A percentile compares a stretch with the other conserved stretches of the same genome.
Conservation (phyloP, 495 filamentous ascomycete genomes). For the Terfezia claveryi region DNA sequence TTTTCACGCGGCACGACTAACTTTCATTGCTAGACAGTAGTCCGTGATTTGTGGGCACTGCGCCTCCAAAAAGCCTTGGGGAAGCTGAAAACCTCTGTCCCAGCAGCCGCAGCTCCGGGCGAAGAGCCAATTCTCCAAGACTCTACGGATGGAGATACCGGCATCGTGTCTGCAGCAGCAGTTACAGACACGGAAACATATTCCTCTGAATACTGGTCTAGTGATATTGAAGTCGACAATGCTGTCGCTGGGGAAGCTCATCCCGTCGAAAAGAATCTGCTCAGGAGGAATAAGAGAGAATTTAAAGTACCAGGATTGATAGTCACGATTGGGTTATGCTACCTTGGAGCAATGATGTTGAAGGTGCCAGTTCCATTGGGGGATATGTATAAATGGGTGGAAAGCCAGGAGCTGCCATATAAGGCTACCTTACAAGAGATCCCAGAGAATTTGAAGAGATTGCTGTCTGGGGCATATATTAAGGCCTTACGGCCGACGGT, state of each 20-base stretch:
- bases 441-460: conserved; percentile 44
- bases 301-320: conserved; percentile 24
- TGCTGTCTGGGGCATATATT: conserved; percentile 37
- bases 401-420: conserved; percentile 19
- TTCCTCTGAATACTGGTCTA: conserved; percentile 28
- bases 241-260: conserved; percentile 17
- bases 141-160: not conserved
- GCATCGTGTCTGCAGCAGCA: conserved; percentile 15
- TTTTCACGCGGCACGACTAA: conserved; percentile 1
- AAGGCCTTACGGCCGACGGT: conserved; percentile 34
- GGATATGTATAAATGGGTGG: conserved; percentile 36
- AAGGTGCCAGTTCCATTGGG: conserved; percentile 38
- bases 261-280: conserved; percentile 11
- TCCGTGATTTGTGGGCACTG: conserved; percentile 49
- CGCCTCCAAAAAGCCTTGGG: conserved; percentile 31
- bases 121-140: not conserved
- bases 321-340: conserved; percentile 43
- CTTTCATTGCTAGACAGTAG: conserved; percentile 22
- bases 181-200: conserved; percentile 17
- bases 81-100: conserved; percentile 19
- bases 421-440: conserved; percentile 26
- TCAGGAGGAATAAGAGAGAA: not conserved
- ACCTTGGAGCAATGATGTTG: conserved; percentile 41
- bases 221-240: conserved; percentile 22
- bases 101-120: conserved; percentile 11